Conservation (phyloP, 2,329 filamentous ascomycete species). For the Didymella pomorum region DNA sequence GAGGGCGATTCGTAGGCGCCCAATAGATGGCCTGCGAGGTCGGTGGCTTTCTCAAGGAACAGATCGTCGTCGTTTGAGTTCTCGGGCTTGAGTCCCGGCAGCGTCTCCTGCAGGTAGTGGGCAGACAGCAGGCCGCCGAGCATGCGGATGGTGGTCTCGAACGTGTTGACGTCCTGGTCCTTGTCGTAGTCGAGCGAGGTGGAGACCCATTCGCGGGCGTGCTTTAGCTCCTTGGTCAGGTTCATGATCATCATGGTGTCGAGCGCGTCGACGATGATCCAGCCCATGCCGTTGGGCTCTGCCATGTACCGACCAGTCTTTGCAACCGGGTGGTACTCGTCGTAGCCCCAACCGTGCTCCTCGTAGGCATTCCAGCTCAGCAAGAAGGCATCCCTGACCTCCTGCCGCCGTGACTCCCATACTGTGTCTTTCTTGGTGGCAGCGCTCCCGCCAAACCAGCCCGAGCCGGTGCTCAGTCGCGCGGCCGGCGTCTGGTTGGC, state of each 20-base stretch:
- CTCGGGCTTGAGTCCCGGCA: conserved; percentile 78
- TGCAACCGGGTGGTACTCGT: conserved; percentile 85
- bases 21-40: conserved; percentile 86
- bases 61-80: conserved; percentile 83
- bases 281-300: conserved; percentile 80
- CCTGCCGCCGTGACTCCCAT: conserved; percentile 79
- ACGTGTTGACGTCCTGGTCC: conserved; percentile 94
- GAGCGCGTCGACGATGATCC: conserved; percentile 96
- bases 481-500: conserved; percentile 51
- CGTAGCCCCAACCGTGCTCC: conserved; percentile 93
- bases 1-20: conserved; percentile 87
- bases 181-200: conserved; percentile 85
- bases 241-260: conserved; percentile 99
- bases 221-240: conserved; percentile 80
- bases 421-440: conserved; percentile 50
- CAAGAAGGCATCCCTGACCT: conserved; percentile 87
- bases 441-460: conserved; percentile 35
- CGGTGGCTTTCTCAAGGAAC: conserved; percentile 94
- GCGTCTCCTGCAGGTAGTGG: conserved; percentile 89
- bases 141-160: conserved; percentile 98
- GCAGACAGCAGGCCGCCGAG: conserved; percentile 90
- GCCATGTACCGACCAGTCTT: conserved; percentile 87
- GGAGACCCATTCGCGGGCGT: conserved; percentile 89
- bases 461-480: conserved; percentile 47
- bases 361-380: conserved; percentile 94